These are phyloP conservation scores for Ceratocystiopsis minuta DNA, from an alignment of 2,329 filamentous ascomycete species.

Conservation along the genomic window DNA sequence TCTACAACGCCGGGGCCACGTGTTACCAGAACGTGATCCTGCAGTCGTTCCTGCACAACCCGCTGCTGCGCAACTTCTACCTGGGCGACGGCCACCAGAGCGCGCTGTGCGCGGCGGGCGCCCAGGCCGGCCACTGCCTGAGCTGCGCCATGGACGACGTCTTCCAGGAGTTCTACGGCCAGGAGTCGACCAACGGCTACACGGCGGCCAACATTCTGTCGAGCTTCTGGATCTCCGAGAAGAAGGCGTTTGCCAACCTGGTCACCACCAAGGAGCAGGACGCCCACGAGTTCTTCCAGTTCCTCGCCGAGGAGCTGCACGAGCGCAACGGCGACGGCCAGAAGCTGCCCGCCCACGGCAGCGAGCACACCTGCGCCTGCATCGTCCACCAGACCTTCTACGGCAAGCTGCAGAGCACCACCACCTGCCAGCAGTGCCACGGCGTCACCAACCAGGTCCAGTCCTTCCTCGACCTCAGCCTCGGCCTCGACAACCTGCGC, in stretches of 20 bases:
- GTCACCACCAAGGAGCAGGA: constrained; percentile 93
- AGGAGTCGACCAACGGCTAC: constrained; percentile 73
- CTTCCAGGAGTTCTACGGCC: constrained; percentile 52
- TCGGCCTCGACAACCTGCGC: constrained; percentile 61
- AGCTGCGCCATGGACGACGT: constrained; percentile 58
- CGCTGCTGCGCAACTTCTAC: constrained; percentile 79
- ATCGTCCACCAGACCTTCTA: constrained; percentile 92
- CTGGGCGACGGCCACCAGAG: constrained; percentile 76
- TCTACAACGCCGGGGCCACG: constrained; percentile 96
- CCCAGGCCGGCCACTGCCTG: constrained; percentile 37
- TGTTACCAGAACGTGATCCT: constrained; percentile 97
- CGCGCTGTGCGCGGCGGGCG: constrained; percentile 38
- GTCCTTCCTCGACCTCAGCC: constrained; percentile 76
- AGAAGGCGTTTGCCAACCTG: constrained; percentile 51
- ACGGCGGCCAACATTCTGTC: constrained; percentile 78
- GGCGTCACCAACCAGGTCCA: constrained; percentile 71
- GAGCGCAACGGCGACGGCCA: constrained; percentile 59
- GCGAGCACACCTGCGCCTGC: constrained; percentile 57
- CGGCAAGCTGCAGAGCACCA: constrained; percentile 75
- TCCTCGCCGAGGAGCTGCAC: constrained; percentile 81
- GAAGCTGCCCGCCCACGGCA: constrained; percentile 34
- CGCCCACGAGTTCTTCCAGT: constrained; percentile 93
- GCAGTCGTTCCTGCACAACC: constrained; percentile 86
- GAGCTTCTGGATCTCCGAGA: constrained; percentile 76
- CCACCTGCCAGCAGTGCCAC: constrained; percentile 75